A percentile compares a stretch with the other conserved stretches of the same genome.
Evolutionary conservation across 169 alveolate genomes (phyloP).

Genomic region (Cystoisospora suis): DNA sequence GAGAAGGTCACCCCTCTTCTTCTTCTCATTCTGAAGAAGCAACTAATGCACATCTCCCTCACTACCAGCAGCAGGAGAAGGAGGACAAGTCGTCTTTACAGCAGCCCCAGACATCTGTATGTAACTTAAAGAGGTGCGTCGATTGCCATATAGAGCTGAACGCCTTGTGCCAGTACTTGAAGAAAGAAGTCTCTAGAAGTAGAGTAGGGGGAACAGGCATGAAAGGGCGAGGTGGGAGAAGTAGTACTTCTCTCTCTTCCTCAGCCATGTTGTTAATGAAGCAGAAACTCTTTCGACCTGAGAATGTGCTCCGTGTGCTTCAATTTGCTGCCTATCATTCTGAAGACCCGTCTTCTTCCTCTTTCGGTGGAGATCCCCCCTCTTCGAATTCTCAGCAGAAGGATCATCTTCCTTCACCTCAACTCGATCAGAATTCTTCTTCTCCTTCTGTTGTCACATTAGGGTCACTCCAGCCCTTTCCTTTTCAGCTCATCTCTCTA

Average conservation of each 20-base stretch:
- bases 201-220: neutral
- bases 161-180: slow-evolving; percentile 9
- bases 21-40: too few relatives aligned
- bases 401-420: too few relatives aligned
- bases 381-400: too few relatives aligned
- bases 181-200: neutral
- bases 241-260: neutral
- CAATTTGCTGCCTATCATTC: slow-evolving; percentile 15
- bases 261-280: neutral
- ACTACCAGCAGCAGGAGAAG: too few relatives aligned
- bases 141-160: slow-evolving; percentile 9
- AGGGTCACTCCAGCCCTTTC: neutral
- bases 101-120: neutral
- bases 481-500: slow-evolving; percentile 1
- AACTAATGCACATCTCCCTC: too few relatives aligned
- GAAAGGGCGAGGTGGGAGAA: neutral
- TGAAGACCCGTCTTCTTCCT: too few relatives aligned
- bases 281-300: slow-evolving; percentile 19
- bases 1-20: neutral
- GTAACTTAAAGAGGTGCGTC: neutral
- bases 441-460: neutral
- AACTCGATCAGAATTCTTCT: neutral
- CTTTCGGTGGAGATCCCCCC: neutral
- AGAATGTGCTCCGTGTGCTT: neutral
- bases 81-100: too few relatives aligned